Percentiles rank a stretch among this genome's conserved stretches.
Evolutionary conservation across 140 eudicot species (phyloP).

Genomic region (Senecio squalidus): DNA sequence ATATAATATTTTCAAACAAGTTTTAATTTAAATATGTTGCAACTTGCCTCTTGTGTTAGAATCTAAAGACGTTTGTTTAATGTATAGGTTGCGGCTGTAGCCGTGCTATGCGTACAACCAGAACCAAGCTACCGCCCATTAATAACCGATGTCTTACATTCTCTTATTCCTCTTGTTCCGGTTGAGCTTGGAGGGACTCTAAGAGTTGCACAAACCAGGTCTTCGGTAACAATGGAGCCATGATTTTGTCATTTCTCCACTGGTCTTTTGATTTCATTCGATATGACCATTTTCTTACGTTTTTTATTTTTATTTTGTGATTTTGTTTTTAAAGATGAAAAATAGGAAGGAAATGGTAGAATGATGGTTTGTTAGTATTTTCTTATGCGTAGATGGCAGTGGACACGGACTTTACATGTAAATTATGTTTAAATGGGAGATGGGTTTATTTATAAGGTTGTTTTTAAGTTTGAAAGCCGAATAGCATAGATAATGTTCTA

Average conservation of each 20-base stretch:
- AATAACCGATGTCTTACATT: conserved; percentile 73
- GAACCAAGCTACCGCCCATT: conserved; percentile 82
- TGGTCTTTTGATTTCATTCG: background rate
- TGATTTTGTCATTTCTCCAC: conserved; percentile 9
- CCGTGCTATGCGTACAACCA: conserved; percentile 77
- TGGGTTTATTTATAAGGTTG: conserved; percentile 17
- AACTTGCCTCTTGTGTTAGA: background rate
- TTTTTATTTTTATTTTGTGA: conserved; percentile 24
- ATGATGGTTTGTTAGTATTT: background rate
- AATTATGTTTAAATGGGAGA: conserved; percentile 13
- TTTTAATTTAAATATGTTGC: background rate
- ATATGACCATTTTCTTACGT: conserved; percentile 10
- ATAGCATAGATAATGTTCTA: too few species aligned
- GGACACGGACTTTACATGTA: conserved; percentile 12
- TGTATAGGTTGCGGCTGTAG: conserved; percentile 72
- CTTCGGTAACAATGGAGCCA: conserved; percentile 11
- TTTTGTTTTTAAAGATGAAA: conserved; percentile 32
- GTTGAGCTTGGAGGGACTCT: conserved; percentile 70
- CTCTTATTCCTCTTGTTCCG: conserved; percentile 62
- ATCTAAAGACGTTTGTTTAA: too few species aligned
- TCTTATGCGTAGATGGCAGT: conserved; percentile 9
- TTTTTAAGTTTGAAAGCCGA: too few species aligned
- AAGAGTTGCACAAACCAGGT: conserved; percentile 29
- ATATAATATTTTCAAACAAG: background rate
- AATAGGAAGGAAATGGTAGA: conserved; percentile 17